Percentiles rank a stretch among this genome's conserved stretches.
phyloP scores from a whole-genome alignment of 805 yeast genomes.

The Nakazawaea pomicola region DNA sequence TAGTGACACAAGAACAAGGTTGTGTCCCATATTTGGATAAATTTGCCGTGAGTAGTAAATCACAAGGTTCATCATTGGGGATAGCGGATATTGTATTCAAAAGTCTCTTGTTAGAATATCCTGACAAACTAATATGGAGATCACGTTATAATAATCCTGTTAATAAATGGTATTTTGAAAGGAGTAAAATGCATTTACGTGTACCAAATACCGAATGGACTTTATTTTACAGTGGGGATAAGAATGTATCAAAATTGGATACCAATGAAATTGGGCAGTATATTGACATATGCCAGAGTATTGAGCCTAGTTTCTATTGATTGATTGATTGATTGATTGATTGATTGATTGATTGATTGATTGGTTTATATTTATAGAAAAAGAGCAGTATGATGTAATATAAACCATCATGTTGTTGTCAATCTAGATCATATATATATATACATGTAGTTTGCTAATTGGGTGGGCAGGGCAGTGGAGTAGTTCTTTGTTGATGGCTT shows the following conservation, averaged over 20 bases:
- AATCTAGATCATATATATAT: no score
- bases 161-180: slow-evolving; percentile 95
- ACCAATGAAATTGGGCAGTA: no score
- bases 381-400: no score
- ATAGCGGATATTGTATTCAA: slow-evolving; percentile 92
- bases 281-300: slow-evolving; percentile 42
- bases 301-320: slow-evolving; percentile 48
- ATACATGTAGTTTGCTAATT: no score
- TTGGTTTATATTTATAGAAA: no score
- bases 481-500: neutral
- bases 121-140: slow-evolving; percentile 81
- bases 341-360: neutral
- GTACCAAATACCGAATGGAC: slow-evolving; percentile 34
- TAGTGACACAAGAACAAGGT: slow-evolving; percentile 72
- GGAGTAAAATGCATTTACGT: slow-evolving; percentile 68
- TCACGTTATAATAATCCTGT: slow-evolving; percentile 85
- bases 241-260: no score
- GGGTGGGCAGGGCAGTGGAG: no score
- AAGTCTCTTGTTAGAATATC: slow-evolving; percentile 61
- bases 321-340: neutral
- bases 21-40: slow-evolving; percentile 66
- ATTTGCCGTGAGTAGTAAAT: slow-evolving; percentile 78
- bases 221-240: slow-evolving; percentile 39
- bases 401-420: no score
- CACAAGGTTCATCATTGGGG: slow-evolving; percentile 91